Conservation (phyloP, 139 green algal species). For the Bryopsis sp. region DNA sequence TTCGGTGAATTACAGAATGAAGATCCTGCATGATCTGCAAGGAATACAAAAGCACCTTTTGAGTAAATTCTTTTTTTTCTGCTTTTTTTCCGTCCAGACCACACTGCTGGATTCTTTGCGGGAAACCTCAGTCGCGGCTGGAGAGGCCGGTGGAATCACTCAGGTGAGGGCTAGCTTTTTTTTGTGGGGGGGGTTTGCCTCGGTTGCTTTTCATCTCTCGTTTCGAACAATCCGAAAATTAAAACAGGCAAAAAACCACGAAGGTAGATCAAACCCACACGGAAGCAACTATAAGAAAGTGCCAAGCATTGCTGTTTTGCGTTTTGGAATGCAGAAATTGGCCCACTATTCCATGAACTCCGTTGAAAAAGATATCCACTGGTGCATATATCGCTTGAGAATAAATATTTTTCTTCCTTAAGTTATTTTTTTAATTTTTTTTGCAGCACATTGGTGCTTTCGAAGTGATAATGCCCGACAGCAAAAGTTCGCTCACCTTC, state of each 20-base stretch:
- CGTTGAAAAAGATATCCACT: background rate
- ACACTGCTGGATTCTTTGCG: conserved; percentile 81
- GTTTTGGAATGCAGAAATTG: conserved; percentile 3
- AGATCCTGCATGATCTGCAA: no score
- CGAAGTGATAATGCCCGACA: conserved; percentile 59
- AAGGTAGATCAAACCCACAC: no score
- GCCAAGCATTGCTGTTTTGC: conserved; percentile 12
- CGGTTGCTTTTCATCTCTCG: no score
- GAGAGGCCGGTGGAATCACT: conserved; percentile 91
- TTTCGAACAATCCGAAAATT: no score
- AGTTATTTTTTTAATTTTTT: background rate
- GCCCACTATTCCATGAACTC: background rate
- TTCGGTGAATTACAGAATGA: no score
- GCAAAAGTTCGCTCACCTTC: conserved; percentile 61
- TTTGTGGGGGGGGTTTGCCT: no score
- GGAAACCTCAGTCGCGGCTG: conserved; percentile 64
- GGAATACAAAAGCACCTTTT: background rate
- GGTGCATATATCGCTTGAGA: no score
- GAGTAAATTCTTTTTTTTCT: background rate
- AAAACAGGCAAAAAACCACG: no score
- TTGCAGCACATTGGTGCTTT: conserved; percentile 85
- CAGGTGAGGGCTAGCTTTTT: conserved; percentile 44
- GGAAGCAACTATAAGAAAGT: no score
- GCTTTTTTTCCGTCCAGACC: conserved; percentile 37
- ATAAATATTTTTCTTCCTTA: background rate